Evolutionary conservation across 257 asterid genomes (phyloP), one percentile per base, ranked within the genome.

Genomic region (Scutellaria baicalensis): DNA sequence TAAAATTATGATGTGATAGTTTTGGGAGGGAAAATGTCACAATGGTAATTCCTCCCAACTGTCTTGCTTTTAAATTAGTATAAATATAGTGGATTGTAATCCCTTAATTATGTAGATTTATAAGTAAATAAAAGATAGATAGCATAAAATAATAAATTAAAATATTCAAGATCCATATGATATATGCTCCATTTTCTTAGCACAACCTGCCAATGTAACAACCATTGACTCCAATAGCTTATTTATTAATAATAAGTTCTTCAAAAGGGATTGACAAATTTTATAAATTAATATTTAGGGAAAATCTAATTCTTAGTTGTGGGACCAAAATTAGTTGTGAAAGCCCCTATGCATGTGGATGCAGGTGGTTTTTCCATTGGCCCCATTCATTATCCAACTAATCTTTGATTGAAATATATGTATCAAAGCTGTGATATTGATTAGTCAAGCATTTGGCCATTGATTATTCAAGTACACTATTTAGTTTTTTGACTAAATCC

Each of bases 291-390:
- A 9, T 54, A 44, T 20, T 42, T 16, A 42, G 36, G 49, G 9
- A 64, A 47, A 47, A 44, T 50, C 9, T 35, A 16, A 12, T 31
- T 6, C 18, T 6, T 17, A 8, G 13, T 12, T 43, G 48, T 58
- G 48, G 73, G 73, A 36, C 69, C 62, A 66, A 58, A 57, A 48
- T 64, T 65, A 44, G 64, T 47, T 73, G 56, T 45, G 73, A 70
- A 52, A n/a, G 44, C 42, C 13, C 69, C 14, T 47, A 59, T 49
- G 74, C 79, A 74, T 67, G 79, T 67, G 70, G 74, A 59, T 67
- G 79, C 74, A 59, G 58, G 48, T 67, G 70, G 10, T 49, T 67
- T 72, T 64, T 55, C 44, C 11, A 12, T 40, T 59, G 55, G 47
- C 67, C 67, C 17, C 42, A 58, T 63, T 62, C 35, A 72, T 9